These are phyloP conservation scores for Hydnum rufescens DNA, from an alignment of 768 basidiomycete species.

Conservation along the genomic window DNA sequence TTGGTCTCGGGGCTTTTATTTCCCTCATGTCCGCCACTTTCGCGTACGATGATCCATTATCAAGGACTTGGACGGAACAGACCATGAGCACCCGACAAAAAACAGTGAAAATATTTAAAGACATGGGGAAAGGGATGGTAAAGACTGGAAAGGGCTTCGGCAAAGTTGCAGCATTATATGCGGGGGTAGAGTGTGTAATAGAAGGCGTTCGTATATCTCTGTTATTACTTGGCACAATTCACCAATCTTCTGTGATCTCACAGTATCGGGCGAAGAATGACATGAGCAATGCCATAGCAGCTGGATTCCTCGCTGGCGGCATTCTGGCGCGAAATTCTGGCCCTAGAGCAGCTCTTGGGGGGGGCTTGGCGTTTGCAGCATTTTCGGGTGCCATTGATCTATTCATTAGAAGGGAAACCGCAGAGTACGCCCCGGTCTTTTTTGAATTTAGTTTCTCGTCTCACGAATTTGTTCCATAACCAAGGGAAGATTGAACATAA, in stretches of 20 bases:
- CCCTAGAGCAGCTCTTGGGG: slow-evolving; percentile 68
- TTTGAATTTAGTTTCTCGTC: too few species aligned
- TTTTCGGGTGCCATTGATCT: slow-evolving; percentile 84
- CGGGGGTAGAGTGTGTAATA: slow-evolving; percentile 89
- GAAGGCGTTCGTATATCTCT: slow-evolving; percentile 54
- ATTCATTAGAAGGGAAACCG: slow-evolving; percentile 60
- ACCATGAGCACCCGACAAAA: slow-evolving; percentile 48
- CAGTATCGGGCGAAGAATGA: slow-evolving; percentile 96
- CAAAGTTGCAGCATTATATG: slow-evolving; percentile 83
- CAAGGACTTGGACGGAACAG: slow-evolving; percentile 40
- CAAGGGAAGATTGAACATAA: too few species aligned
- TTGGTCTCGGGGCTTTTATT: slow-evolving; percentile 87
- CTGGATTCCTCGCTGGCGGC: slow-evolving; percentile 78
- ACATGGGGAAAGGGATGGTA: slow-evolving; percentile 91
- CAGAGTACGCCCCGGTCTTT: slow-evolving; percentile 41
- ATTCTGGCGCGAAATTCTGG: slow-evolving; percentile 76
- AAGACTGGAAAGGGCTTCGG: slow-evolving; percentile 77
- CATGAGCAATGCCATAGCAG: slow-evolving; percentile 72
- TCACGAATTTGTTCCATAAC: too few species aligned
- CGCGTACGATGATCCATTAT: slow-evolving; percentile 81
- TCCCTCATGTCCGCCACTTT: slow-evolving; percentile 92
- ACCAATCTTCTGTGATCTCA: not conserved
- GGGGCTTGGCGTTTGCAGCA: slow-evolving; percentile 79
- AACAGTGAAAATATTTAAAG: slow-evolving; percentile 67
- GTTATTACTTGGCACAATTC: not conserved